Conservation (phyloP, 1,284 basidiomycete species). For the Austroboletus novae-zelandiae region DNA sequence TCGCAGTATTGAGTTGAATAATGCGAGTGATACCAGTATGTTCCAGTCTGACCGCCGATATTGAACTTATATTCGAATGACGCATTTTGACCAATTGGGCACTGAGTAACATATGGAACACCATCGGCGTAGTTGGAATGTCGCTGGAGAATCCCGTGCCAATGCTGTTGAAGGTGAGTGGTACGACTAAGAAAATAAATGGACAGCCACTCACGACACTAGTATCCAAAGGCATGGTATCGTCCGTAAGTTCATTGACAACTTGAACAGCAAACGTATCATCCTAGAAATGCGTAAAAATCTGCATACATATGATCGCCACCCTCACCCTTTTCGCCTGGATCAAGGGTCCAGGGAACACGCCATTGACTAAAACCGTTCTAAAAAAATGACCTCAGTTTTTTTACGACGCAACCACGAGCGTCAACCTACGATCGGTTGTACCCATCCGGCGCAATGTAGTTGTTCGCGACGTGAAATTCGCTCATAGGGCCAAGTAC, state of each 20-base stretch:
- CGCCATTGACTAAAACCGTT: conserved; percentile 10
- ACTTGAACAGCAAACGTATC: conserved; percentile 20
- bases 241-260: conserved; percentile 26
- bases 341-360: conserved; percentile 18
- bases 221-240: conserved; percentile 28
- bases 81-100: conserved; percentile 24
- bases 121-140: conserved; percentile 35
- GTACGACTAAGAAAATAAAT: neutral
- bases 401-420: neutral
- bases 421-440: conserved; percentile 19
- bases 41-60: neutral
- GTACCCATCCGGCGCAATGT: conserved; percentile 31
- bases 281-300: conserved; percentile 2
- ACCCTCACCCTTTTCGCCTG: conserved; percentile 11
- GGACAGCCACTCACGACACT: conserved; percentile 20
- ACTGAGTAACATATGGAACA: conserved; percentile 33
- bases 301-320: neutral
- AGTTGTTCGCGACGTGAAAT: conserved; percentile 19
- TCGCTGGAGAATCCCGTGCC: conserved; percentile 33
- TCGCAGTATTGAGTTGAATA: conserved; percentile 39
- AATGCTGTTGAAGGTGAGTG: conserved; percentile 26
- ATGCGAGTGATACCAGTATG: neutral
- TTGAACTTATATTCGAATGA: conserved; percentile 21
- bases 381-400: neutral
- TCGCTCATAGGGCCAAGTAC: neutral